Evolutionary conservation across 75 land plant genomes (phyloP), one percentile per base, ranked within the genome.

Genomic region (Picea sitchensis): DNA sequence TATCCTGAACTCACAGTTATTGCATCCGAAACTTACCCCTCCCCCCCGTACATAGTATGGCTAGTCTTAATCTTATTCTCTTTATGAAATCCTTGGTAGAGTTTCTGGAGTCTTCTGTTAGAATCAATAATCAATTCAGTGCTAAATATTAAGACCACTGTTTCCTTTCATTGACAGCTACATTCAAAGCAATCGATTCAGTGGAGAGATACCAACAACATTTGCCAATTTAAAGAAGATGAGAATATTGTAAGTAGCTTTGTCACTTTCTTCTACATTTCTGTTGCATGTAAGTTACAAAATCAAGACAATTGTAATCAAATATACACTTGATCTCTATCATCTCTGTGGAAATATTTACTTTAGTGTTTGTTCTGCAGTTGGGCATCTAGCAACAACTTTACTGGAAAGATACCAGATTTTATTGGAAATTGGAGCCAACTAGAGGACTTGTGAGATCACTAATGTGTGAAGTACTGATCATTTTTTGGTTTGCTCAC

Each of bases 321-420:
- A 14, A 63, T 64, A 77, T 26, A 21, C 73, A 76, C 14, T 15
- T 71, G 26, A n/a, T n/a, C 3, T 23, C 44, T 65, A 56, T 18
- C 51, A 41, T 36, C 21, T 73, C 38, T 73, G 51, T 32, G 18
- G 8, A 73, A 38, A 41, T 32, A 36, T 30, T 73, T n/a, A 64
- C 26, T 26, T n/a, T 62, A 62, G 34, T 57, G 61, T 77, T 31
- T 31, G 14, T 32, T 77, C 41, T 81, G 65, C 74, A 88, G 90
- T 69, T 74, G 90, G 81, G 71, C 86, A 47, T 75, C 73, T 51
- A 79, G 80, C 78, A 88, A 83, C 76, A 81, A 86, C 41, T 81
- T 88, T 73, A 77, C 85, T 7, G 90, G 90, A 36, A 85, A 73
- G 71, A 81, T 88, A 78, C 90, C 90, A 32, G 75, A 75, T 58